phyloP scores from a whole-genome alignment of 495 filamentous ascomycete species.

The Penicillium taxi region DNA sequence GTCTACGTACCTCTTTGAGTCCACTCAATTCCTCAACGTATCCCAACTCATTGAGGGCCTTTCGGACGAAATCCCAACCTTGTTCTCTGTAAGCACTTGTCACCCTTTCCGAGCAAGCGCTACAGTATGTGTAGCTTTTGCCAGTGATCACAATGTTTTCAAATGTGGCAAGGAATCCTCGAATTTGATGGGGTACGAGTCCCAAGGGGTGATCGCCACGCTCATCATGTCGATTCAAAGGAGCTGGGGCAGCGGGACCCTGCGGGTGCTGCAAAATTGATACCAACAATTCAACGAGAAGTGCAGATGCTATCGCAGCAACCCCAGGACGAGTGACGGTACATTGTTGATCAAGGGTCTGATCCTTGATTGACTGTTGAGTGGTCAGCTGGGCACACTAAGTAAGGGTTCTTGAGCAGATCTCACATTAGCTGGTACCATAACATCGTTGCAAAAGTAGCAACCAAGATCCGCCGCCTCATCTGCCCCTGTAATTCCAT shows the following conservation, averaged over 20 bases:
- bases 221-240: conserved; percentile 44
- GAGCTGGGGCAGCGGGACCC: conserved; percentile 51
- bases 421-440: conserved; percentile 87
- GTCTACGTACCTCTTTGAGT: conserved; percentile 63
- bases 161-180: conserved; percentile 82
- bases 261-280: conserved; percentile 81
- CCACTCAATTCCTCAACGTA: conserved; percentile 90
- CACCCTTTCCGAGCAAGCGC: conserved; percentile 77
- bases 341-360: conserved; percentile 95
- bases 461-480: conserved; percentile 62
- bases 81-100: conserved; percentile 60
- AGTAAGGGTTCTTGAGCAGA: not conserved
- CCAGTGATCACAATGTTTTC: conserved; percentile 77
- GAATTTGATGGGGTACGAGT: conserved; percentile 83
- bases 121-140: conserved; percentile 80
- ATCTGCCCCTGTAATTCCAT: conserved; percentile 52
- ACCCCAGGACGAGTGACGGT: conserved; percentile 93
- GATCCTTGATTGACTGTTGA: conserved; percentile 77
- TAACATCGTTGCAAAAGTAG: conserved; percentile 98
- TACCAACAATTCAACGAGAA: conserved; percentile 84
- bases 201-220: conserved; percentile 72
- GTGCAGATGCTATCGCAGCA: conserved; percentile 81
- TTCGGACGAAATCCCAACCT: conserved; percentile 85
- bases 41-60: conserved; percentile 71
- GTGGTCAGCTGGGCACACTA: conserved; percentile 31